Percentiles rank a stretch among this genome's conserved stretches.
Conservation (phyloP, 108 stramenopile genomes). For the Cyclotella atomus region DNA sequence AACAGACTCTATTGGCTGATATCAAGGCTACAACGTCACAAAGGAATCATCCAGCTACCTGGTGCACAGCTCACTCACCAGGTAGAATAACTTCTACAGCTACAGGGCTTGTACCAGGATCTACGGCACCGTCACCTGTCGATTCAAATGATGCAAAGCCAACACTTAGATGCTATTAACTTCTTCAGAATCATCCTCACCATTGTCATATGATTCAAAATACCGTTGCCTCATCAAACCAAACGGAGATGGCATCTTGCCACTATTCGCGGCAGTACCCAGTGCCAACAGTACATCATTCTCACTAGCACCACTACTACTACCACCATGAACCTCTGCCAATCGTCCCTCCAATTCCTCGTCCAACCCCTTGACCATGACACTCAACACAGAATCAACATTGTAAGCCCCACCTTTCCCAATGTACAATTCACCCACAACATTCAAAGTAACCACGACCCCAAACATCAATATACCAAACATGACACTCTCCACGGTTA, state of each 20-base stretch:
- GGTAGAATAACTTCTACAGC: too few relatives aligned
- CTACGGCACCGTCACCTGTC: too few relatives aligned
- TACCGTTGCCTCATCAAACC: neutral
- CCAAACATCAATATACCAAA: constrained; percentile 88
- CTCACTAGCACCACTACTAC: too few relatives aligned
- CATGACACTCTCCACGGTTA: constrained; percentile 78
- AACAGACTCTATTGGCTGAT: too few relatives aligned
- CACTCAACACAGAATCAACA: constrained; percentile 73
- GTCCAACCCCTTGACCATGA: constrained; percentile 88
- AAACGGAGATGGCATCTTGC: neutral
- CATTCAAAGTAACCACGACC: constrained; percentile 76
- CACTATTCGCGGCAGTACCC: too few relatives aligned
- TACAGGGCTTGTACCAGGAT: too few relatives aligned
- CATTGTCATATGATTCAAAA: neutral
- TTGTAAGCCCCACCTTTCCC: constrained; percentile 89
- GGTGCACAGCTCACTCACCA: too few relatives aligned
- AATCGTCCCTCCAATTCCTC: constrained; percentile 78
- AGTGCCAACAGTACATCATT: too few relatives aligned
- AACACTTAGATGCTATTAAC: neutral
- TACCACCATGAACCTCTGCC: too few relatives aligned
- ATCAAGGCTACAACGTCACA: too few relatives aligned
- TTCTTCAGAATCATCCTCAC: constrained; percentile 1
- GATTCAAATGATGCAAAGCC: too few relatives aligned
- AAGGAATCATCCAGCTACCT: too few relatives aligned
- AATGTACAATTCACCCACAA: constrained; percentile 79